Conservation (phyloP, 2,329 filamentous ascomycete species). For the Plectosphaerella sp. region DNA sequence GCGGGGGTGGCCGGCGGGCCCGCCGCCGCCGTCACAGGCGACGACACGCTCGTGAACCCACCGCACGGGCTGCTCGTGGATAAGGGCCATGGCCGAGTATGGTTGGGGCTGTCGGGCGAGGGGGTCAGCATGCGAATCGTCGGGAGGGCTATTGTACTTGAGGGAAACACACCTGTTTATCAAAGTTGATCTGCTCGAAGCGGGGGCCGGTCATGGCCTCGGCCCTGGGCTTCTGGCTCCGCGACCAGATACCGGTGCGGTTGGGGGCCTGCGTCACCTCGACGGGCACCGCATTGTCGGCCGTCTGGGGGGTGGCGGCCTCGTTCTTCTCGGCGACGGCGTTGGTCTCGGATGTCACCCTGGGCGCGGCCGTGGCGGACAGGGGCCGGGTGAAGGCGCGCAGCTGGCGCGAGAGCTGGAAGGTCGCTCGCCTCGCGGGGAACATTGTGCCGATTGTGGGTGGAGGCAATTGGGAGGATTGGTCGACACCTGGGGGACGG, state of each 20-base stretch:
- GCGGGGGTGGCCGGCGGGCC: constrained; percentile 81
- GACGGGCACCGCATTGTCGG: constrained; percentile 35
- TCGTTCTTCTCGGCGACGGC: constrained; percentile 32
- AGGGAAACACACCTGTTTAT: constrained; percentile 66
- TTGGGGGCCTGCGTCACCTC: constrained; percentile 80
- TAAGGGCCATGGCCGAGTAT: constrained; percentile 85
- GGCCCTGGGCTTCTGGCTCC: constrained; percentile 75
- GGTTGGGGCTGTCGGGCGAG: constrained; percentile 68
- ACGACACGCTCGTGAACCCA: constrained; percentile 84
- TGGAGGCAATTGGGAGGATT: constrained; percentile 21
- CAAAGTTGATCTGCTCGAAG: constrained; percentile 96
- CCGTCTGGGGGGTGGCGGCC: constrained; percentile 37
- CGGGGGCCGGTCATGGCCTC: constrained; percentile 88
- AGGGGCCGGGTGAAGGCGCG: constrained; percentile 43
- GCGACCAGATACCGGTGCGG: constrained; percentile 73
- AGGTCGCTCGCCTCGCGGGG: constrained; percentile 34
- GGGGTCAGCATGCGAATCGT: constrained; percentile 4
- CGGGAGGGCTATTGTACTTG: neutral
- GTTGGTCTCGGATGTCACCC: constrained; percentile 28
- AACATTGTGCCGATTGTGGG: constrained; percentile 27
- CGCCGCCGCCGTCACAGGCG: constrained; percentile 88
- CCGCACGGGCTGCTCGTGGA: constrained; percentile 90
- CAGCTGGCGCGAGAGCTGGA: constrained; percentile 37
- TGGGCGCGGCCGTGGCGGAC: constrained; percentile 31
- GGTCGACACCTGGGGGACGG: too few species aligned